Evolutionary conservation across 768 basidiomycete genomes (phyloP).

Genomic region (Trametes sanguinea): DNA sequence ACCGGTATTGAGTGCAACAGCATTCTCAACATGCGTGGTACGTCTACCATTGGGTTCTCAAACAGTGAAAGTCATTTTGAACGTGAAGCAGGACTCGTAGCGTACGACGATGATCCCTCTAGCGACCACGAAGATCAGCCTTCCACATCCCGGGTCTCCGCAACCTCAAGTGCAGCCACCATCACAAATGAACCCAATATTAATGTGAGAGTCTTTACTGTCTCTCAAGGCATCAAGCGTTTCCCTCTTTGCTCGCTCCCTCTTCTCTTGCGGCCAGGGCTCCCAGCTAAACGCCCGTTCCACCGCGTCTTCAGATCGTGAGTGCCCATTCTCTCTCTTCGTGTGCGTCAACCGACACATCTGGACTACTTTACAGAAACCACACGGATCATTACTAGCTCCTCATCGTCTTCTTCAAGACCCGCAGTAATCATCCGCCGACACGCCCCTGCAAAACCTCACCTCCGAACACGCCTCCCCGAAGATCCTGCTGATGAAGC

Average conservation of each 20-base stretch:
- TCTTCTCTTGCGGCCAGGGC: slow-evolving; percentile 67
- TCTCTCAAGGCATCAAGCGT: slow-evolving; percentile 40
- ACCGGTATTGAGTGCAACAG: too few relatives aligned
- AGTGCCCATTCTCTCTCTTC: slow-evolving; percentile 19
- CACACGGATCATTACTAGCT: background rate
- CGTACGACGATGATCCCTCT: slow-evolving; percentile 65
- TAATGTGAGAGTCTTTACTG: slow-evolving; percentile 65
- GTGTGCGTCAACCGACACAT: too few relatives aligned
- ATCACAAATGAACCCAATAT: slow-evolving; percentile 21
- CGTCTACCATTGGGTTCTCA: too few relatives aligned
- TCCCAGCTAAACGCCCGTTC: slow-evolving; percentile 16
- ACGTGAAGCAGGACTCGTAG: slow-evolving; percentile 47
- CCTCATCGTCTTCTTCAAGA: slow-evolving; percentile 27
- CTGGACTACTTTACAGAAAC: background rate
- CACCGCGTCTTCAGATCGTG: slow-evolving; percentile 46
- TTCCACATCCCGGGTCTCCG: background rate
- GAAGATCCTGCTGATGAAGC: slow-evolving; percentile 38
- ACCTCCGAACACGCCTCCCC: slow-evolving; percentile 51
- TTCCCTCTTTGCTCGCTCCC: slow-evolving; percentile 68
- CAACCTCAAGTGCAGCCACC: background rate
- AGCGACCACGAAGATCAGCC: slow-evolving; percentile 47
- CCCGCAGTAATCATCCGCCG: slow-evolving; percentile 64
- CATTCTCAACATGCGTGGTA: too few relatives aligned
- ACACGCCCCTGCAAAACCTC: slow-evolving; percentile 47
- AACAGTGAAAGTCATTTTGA: too few relatives aligned